Percentiles rank a stretch among this genome's conserved stretches.
phyloP scores from a whole-genome alignment of 83 land plant species.

The Diphasiastrum complanatum region DNA sequence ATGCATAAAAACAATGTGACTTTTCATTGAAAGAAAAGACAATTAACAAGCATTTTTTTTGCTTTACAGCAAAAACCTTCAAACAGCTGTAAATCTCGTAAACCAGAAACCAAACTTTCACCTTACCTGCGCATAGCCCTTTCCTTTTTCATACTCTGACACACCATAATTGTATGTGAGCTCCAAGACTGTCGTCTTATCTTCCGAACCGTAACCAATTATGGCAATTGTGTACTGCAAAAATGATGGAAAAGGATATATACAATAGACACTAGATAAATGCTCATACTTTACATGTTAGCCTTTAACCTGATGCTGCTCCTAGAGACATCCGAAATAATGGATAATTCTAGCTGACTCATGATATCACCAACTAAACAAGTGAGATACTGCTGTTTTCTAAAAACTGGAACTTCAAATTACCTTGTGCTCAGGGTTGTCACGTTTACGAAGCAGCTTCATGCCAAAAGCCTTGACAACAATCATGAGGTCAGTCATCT shows the following conservation, averaged over 20 bases:
- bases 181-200: conserved; percentile 29
- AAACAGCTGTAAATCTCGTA: neutral
- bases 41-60: too few relatives aligned
- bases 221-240: conserved; percentile 22
- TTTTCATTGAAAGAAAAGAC: too few relatives aligned
- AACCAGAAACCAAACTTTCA: neutral
- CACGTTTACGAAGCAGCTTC: conserved; percentile 12
- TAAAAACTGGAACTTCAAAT: neutral
- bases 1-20: too few relatives aligned
- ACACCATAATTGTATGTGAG: conserved; percentile 32
- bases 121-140: conserved; percentile 34
- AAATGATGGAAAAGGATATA: neutral
- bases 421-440: conserved; percentile 22
- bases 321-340: neutral
- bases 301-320: neutral
- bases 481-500: neutral
- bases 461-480: conserved; percentile 21
- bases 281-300: neutral
- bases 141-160: conserved; percentile 30
- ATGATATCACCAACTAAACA: neutral
- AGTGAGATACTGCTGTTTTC: neutral
- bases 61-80: too few relatives aligned
- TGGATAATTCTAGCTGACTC: conserved; percentile 4
- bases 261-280: neutral
- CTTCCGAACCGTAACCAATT: conserved; percentile 28